Percentiles rank a stretch among this genome's conserved stretches.
Evolutionary conservation across 2,329 filamentous ascomycete species (phyloP).

Genomic region (Cladophialophora psammophila): DNA sequence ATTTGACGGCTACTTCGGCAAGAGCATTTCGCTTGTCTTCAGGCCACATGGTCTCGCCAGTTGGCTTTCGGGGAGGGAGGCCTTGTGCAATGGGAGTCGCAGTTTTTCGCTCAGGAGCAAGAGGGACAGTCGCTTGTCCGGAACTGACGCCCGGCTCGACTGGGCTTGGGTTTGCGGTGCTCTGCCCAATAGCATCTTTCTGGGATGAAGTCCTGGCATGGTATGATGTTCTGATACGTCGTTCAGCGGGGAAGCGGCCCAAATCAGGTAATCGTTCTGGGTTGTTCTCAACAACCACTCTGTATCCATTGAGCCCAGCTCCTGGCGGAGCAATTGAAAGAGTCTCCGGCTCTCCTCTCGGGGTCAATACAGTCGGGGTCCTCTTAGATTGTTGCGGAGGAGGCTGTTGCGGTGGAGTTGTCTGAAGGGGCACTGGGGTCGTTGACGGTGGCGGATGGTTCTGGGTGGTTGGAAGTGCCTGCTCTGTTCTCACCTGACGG

Average conservation of each 20-base stretch:
- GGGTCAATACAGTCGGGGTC: background rate
- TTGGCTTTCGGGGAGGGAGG: slow-evolving; percentile 12
- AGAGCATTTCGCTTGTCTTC: slow-evolving; percentile 56
- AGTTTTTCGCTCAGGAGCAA: background rate
- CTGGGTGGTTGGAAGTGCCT: slow-evolving; percentile 17
- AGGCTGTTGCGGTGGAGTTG: background rate
- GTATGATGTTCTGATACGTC: slow-evolving; percentile 34
- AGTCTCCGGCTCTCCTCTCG: background rate
- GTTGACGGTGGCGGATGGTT: background rate
- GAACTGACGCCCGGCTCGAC: background rate
- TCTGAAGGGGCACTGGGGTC: background rate
- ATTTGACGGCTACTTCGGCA: slow-evolving; percentile 58
- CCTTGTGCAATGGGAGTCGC: slow-evolving; percentile 20
- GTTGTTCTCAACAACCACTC: slow-evolving; percentile 38
- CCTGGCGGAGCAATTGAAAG: background rate
- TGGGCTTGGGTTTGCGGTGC: background rate
- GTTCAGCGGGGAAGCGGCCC: slow-evolving; percentile 43
- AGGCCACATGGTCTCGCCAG: slow-evolving; percentile 57
- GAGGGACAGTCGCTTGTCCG: background rate
- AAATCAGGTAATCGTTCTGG: slow-evolving; percentile 39
- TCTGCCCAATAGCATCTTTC: background rate
- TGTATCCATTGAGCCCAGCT: slow-evolving; percentile 31
- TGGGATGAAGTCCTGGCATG: slow-evolving; percentile 2
- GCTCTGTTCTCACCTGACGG: slow-evolving; percentile 32
- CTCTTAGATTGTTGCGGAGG: background rate